Conservation (phyloP, 345 rosid species). For the Rhodamnia rubescens region DNA sequence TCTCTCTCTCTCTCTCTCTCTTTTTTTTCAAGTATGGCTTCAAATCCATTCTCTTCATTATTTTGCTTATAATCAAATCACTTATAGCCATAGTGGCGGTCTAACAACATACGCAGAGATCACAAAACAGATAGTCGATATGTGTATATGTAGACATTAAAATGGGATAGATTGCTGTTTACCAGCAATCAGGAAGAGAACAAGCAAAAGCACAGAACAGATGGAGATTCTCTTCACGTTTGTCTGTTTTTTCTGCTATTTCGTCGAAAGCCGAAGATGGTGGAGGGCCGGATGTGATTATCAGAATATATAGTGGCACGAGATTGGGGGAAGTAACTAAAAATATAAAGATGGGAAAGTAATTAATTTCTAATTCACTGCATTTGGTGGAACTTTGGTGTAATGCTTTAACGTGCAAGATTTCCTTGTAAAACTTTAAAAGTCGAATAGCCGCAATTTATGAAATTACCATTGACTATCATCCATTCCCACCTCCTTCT, state of each 20-base stretch:
- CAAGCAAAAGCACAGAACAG: neutral
- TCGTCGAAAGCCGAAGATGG: neutral
- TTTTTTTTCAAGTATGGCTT: neutral
- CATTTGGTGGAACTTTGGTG: neutral
- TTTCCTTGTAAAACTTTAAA: too few relatives aligned
- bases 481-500: neutral
- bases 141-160: neutral
- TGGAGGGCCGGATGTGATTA: neutral
- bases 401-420: neutral
- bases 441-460: neutral
- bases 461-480: neutral
- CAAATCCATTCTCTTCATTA: neutral
- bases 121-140: neutral
- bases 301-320: neutral
- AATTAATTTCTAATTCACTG: neutral
- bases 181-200: neutral
- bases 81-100: neutral
- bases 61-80: neutral
- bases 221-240: neutral
- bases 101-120: neutral
- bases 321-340: neutral
- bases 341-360: neutral
- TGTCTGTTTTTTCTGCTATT: neutral
- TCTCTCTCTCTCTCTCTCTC: too few relatives aligned
- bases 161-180: neutral